Evolutionary conservation across 805 yeast genomes (phyloP).

Genomic region (Ogataea thermomethanolica): DNA sequence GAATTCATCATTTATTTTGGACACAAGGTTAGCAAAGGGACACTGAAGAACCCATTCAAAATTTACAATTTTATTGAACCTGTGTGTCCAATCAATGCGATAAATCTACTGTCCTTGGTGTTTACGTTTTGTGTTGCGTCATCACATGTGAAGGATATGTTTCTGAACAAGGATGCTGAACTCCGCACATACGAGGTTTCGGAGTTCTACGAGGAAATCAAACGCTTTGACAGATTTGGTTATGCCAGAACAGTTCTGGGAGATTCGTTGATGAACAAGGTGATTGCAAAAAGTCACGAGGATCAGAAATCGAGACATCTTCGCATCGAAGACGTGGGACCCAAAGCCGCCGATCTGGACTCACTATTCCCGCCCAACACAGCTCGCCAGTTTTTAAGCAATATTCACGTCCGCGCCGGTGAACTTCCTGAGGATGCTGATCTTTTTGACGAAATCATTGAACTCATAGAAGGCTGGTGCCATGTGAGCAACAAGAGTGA

Average conservation of each 20-base stretch:
- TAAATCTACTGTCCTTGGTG: constrained; percentile 29
- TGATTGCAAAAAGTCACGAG: constrained; percentile 12
- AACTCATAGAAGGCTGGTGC: constrained; percentile 28
- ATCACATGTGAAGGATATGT: constrained; percentile 14
- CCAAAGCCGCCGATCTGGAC: not conserved
- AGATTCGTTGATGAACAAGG: constrained; percentile 17
- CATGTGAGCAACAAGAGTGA: constrained; percentile 19
- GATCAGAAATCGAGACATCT: not conserved
- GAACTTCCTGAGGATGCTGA: constrained; percentile 25
- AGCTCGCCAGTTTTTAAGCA: constrained; percentile 19
- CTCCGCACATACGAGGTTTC: constrained; percentile 28
- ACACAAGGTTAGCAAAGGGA: constrained; percentile 26
- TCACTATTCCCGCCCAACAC: constrained; percentile 14
- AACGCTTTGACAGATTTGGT: constrained; percentile 27
- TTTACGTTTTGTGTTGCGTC: constrained; percentile 29
- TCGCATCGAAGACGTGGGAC: not conserved
- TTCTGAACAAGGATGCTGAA: constrained; percentile 22
- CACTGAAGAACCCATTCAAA: constrained; percentile 26
- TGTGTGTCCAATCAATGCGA: constrained; percentile 23
- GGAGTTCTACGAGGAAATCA: constrained; percentile 27
- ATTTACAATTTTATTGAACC: constrained; percentile 26
- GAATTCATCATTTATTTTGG: constrained; percentile 28
- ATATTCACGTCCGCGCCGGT: constrained; percentile 16
- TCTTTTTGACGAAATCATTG: constrained; percentile 30
- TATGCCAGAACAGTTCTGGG: constrained; percentile 24